Percentiles rank a stretch among this genome's conserved stretches.
These are phyloP conservation scores for Fragosphaeria purpurea DNA, from an alignment of 2,329 filamentous ascomycete species.

Conservation along the genomic window DNA sequence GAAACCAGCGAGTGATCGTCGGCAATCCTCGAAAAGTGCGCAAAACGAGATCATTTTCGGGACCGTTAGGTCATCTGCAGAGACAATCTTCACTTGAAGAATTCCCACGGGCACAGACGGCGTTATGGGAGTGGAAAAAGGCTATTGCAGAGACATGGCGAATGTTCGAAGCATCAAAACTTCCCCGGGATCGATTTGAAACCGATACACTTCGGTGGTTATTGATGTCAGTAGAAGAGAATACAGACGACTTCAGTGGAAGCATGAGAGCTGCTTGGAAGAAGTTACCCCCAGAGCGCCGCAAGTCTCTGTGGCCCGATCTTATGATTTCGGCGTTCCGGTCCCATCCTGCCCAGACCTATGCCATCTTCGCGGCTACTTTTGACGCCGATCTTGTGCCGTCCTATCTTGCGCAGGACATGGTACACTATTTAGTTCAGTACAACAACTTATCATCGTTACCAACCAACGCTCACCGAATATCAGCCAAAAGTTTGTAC, in stretches of 20 bases:
- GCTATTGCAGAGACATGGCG: conserved; percentile 7
- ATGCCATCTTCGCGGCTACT: conserved; percentile 27
- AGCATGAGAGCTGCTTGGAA: conserved; percentile 26
- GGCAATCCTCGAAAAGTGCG: no score
- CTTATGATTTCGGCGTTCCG: conserved; percentile 27
- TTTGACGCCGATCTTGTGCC: conserved; percentile 23
- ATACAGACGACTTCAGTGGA: conserved; percentile 8
- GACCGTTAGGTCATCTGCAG: neutral
- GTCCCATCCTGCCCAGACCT: conserved; percentile 21
- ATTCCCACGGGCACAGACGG: neutral
- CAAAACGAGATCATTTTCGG: neutral
- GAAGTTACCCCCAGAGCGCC: conserved; percentile 16
- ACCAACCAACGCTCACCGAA: no score
- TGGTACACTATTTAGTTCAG: conserved; percentile 22
- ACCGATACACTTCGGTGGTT: conserved; percentile 18
- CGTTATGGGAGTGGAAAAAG: conserved; percentile 11
- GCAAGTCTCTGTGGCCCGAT: conserved; percentile 21
- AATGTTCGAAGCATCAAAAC: conserved; percentile 3
- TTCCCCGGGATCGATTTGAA: neutral
- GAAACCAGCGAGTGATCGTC: no score
- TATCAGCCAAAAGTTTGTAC: neutral
- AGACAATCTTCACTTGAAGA: neutral
- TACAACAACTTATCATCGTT: neutral
- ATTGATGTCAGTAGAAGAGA: conserved; percentile 16
- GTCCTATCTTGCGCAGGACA: conserved; percentile 29